Conservation (phyloP, 805 yeast genomes). For the Zygosaccharomyces bisporus region DNA sequence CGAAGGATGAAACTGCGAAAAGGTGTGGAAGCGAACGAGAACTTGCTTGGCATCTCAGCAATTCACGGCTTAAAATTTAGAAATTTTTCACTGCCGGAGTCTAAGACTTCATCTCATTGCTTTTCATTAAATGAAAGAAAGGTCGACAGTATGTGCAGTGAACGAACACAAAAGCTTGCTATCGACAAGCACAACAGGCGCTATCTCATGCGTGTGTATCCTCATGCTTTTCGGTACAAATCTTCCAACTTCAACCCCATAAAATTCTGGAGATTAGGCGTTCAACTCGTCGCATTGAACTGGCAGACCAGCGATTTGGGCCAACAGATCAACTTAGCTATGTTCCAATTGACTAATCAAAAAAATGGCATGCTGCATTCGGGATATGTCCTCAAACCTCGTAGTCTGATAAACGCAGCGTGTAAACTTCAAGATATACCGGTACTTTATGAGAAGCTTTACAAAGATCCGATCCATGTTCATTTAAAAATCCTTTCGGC, state of each 20-base stretch:
- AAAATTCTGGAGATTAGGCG: conserved; percentile 77
- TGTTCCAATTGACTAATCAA: conserved; percentile 58
- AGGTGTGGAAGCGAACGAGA: conserved; percentile 21
- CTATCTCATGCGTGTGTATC: conserved; percentile 80
- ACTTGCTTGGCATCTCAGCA: conserved; percentile 28
- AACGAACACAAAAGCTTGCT: conserved; percentile 50
- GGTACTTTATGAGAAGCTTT: conserved; percentile 18
- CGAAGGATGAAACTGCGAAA: conserved; percentile 35
- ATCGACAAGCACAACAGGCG: conserved; percentile 72
- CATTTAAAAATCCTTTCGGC: conserved; percentile 63
- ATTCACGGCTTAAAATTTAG: conserved; percentile 72
- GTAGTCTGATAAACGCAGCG: conserved; percentile 36
- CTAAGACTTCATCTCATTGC: conserved; percentile 74
- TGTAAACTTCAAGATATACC: conserved; percentile 28
- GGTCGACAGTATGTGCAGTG: conserved; percentile 59
- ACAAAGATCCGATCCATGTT: conserved; percentile 22
- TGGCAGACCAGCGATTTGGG: conserved; percentile 94
- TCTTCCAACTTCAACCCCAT: conserved; percentile 83
- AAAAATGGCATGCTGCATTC: conserved; percentile 31
- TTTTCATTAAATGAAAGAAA: conserved; percentile 82
- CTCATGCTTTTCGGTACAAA: conserved; percentile 69
- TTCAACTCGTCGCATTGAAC: conserved; percentile 92
- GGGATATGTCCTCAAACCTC: conserved; percentile 83
- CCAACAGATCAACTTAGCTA: conserved; percentile 80
- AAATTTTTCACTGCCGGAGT: conserved; percentile 81